Percentiles rank a stretch among this genome's conserved stretches.
Evolutionary conservation across 176 grass and related monocot genomes (phyloP).

Genomic region (Chrysopogon serrulatus): DNA sequence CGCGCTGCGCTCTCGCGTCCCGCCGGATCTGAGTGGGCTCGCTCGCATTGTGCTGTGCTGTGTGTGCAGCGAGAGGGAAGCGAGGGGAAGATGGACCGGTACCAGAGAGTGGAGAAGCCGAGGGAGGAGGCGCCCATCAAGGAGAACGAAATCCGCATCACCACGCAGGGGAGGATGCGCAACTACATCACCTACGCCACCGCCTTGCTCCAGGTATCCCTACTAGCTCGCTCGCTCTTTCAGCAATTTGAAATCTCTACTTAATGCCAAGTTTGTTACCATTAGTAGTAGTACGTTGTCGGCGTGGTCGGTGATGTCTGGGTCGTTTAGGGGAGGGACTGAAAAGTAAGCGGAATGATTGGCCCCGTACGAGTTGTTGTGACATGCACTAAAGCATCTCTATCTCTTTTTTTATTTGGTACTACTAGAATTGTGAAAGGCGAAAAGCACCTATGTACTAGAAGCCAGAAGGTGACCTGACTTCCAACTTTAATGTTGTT

Average conservation of each 20-base stretch:
- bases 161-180: constrained; percentile 97
- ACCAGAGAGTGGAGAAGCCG: constrained; percentile 93
- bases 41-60: not conserved
- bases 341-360: constrained; percentile 28
- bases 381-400: not conserved
- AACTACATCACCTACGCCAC: constrained; percentile 98
- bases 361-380: not conserved
- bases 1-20: not conserved
- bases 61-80: not conserved
- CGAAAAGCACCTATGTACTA: not conserved
- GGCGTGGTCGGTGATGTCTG: not conserved
- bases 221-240: not conserved
- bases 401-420: not conserved
- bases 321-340: not conserved
- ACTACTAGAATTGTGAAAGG: not conserved
- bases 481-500: not conserved
- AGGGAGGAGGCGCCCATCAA: constrained; percentile 97
- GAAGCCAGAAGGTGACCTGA: not conserved
- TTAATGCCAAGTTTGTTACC: constrained; percentile 10
- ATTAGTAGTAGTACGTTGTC: not conserved
- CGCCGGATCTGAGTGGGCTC: constrained; percentile 21
- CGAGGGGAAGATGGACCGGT: constrained; percentile 72
- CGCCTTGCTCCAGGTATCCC: constrained; percentile 73
- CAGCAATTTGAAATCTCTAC: not conserved
- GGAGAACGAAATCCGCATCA: constrained; percentile 98